Conservation (phyloP, 1,139 yeast species). For the Pichia sp. region DNA sequence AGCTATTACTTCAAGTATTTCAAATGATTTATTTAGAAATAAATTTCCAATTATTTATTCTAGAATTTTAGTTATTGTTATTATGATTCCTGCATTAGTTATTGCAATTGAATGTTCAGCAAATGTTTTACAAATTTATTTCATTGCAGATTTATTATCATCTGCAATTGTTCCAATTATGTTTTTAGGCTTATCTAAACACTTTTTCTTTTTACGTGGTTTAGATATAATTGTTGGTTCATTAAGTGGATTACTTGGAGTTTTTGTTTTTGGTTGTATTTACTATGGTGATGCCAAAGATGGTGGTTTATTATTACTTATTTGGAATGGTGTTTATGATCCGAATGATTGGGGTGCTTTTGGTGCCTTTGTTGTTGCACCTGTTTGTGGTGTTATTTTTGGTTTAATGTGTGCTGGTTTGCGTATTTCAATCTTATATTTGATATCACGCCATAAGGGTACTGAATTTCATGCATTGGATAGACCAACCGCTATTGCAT, state of each 20-base stretch:
- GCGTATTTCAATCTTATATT: slow-evolving; percentile 40
- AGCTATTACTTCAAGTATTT: slow-evolving; percentile 81
- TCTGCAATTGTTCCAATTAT: slow-evolving; percentile 83
- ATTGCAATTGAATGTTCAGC: slow-evolving; percentile 78
- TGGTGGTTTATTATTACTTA: slow-evolving; percentile 70
- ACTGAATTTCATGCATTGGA: slow-evolving; percentile 53
- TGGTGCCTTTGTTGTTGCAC: slow-evolving; percentile 91
- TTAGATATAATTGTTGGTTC: slow-evolving; percentile 82
- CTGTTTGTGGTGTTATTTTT: slow-evolving; percentile 67
- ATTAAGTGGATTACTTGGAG: slow-evolving; percentile 71
- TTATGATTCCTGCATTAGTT: slow-evolving; percentile 80
- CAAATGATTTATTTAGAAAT: slow-evolving; percentile 86
- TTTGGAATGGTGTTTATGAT: slow-evolving; percentile 74
- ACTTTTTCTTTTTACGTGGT: slow-evolving; percentile 67
- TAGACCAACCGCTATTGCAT: slow-evolving; percentile 32
- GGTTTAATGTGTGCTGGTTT: slow-evolving; percentile 47
- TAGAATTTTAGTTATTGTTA: slow-evolving; percentile 63
- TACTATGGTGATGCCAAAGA: slow-evolving; percentile 65
- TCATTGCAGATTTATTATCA: slow-evolving; percentile 86
- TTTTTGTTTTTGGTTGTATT: slow-evolving; percentile 76
- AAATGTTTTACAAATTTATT: slow-evolving; percentile 75
- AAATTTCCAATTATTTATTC: slow-evolving; percentile 59
- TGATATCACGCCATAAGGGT: slow-evolving; percentile 36
- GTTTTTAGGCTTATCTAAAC: slow-evolving; percentile 67
- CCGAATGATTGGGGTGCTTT: slow-evolving; percentile 87